Conservation (phyloP, 768 basidiomycete genomes). For the Trametes cinnabarina region DNA sequence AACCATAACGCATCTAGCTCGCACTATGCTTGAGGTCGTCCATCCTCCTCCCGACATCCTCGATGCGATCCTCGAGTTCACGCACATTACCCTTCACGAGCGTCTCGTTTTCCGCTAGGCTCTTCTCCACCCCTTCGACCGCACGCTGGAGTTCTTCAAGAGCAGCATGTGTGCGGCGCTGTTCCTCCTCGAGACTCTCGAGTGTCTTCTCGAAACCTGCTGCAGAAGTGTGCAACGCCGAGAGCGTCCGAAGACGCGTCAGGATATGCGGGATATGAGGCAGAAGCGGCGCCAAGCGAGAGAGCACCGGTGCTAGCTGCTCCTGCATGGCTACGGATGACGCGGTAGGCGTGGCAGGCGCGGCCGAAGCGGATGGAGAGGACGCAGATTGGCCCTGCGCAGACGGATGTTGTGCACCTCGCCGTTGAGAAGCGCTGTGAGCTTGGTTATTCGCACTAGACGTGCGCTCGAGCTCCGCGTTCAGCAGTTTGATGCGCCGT, state of each 20-base stretch:
- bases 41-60: constrained; percentile 44
- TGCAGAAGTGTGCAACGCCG: constrained; percentile 78
- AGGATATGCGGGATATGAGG: constrained; percentile 90
- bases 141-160: constrained; percentile 69
- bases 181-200: constrained; percentile 66
- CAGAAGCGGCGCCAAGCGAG: constrained; percentile 67
- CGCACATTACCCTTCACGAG: constrained; percentile 73
- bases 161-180: constrained; percentile 58
- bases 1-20: not conserved
- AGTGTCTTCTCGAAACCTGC: constrained; percentile 72
- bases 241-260: constrained; percentile 81
- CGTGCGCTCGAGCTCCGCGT: constrained; percentile 88
- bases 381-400: constrained; percentile 1
- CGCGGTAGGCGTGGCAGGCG: constrained; percentile 16
- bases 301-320: constrained; percentile 64
- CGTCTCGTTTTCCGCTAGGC: constrained; percentile 67
- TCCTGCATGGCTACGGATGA: constrained; percentile 44
- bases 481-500: constrained; percentile 85
- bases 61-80: constrained; percentile 62
- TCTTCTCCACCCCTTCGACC: constrained; percentile 68
- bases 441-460: constrained; percentile 41
- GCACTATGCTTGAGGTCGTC: constrained; percentile 31
- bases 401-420: constrained; percentile 20
- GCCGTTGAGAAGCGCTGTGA: constrained; percentile 41
- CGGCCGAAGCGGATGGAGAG: constrained; percentile 3